These are phyloP conservation scores for Ustilago trichophora DNA, from an alignment of 1,284 basidiomycete genomes.

Conservation along the genomic window DNA sequence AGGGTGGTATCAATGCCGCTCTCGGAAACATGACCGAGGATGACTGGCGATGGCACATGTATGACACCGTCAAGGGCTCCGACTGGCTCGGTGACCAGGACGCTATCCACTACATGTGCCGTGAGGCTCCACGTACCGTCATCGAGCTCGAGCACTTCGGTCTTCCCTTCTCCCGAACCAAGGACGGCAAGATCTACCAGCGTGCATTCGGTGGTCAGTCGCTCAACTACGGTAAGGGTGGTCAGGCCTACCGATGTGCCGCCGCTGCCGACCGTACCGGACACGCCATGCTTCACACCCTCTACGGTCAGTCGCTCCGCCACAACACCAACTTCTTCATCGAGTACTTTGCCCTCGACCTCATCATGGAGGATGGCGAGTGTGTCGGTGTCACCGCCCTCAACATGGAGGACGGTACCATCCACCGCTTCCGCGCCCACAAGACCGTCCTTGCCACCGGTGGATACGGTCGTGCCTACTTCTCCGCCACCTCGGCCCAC, in stretches of 20 bases:
- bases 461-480: constrained; percentile 98
- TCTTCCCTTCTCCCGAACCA: constrained; percentile 97
- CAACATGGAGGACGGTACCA: constrained; percentile 99
- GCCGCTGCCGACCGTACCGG: constrained; percentile 99
- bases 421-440: constrained; percentile 97
- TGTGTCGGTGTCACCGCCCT: constrained; percentile 99
- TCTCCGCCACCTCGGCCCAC: constrained; percentile 98
- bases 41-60: constrained; percentile 99
- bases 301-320: constrained; percentile 97
- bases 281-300: constrained; percentile 96
- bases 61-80: constrained; percentile 98
- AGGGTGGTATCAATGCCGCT: constrained; percentile 99
- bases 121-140: constrained; percentile 91
- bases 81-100: constrained; percentile 99
- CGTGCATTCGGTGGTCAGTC: constrained; percentile 99
- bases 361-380: constrained; percentile 98
- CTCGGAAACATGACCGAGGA: constrained; percentile 81
- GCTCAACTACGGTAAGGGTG: constrained; percentile 95
- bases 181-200: constrained; percentile 99
- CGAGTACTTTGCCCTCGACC: constrained; percentile 94
- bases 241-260: constrained; percentile 98
- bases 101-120: constrained; percentile 99
- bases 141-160: constrained; percentile 98
- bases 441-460: constrained; percentile 98
- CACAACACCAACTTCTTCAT: constrained; percentile 99